Evolutionary conservation across 208 protist species (phyloP).

Genomic region (Leishmania tarentolae): DNA sequence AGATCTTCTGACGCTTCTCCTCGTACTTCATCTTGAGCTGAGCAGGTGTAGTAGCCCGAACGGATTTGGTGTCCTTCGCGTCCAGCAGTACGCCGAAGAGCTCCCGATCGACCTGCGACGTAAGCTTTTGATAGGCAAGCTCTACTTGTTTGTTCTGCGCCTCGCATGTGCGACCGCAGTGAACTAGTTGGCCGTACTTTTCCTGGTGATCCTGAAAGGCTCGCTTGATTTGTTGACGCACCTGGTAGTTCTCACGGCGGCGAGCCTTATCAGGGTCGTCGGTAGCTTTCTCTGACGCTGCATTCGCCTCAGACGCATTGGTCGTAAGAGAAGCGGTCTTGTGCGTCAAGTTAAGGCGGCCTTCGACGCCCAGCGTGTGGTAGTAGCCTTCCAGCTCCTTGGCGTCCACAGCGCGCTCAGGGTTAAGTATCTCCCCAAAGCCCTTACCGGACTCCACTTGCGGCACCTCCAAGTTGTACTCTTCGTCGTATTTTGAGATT

Average conservation of each 20-base stretch:
- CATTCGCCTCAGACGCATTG: not conserved
- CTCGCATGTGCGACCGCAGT: constrained; percentile 76
- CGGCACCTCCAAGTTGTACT: constrained; percentile 85
- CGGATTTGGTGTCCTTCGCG: constrained; percentile 72
- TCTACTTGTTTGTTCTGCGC: constrained; percentile 80
- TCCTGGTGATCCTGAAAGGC: constrained; percentile 70
- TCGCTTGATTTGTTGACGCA: constrained; percentile 72
- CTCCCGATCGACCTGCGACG: constrained; percentile 85
- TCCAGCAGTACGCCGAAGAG: constrained; percentile 85
- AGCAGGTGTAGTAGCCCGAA: constrained; percentile 41
- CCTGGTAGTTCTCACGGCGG: constrained; percentile 74
- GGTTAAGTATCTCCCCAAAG: constrained; percentile 59
- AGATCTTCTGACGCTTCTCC: constrained; percentile 63
- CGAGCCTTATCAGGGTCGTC: constrained; percentile 63
- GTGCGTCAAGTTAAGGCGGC: constrained; percentile 36
- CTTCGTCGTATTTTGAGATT: constrained; percentile 82
- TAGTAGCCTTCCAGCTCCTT: constrained; percentile 76
- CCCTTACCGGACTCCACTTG: constrained; percentile 78
- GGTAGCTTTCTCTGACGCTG: not conserved
- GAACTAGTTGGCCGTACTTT: constrained; percentile 74
- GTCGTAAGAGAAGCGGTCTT: constrained; percentile 7
- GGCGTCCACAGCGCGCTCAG: constrained; percentile 19
- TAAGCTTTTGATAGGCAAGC: constrained; percentile 76
- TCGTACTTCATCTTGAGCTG: constrained; percentile 80
- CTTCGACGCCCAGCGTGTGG: constrained; percentile 66